Evolutionary conservation across 2,329 filamentous ascomycete species (phyloP).

Genomic region (Cladosporium oxysporum): DNA sequence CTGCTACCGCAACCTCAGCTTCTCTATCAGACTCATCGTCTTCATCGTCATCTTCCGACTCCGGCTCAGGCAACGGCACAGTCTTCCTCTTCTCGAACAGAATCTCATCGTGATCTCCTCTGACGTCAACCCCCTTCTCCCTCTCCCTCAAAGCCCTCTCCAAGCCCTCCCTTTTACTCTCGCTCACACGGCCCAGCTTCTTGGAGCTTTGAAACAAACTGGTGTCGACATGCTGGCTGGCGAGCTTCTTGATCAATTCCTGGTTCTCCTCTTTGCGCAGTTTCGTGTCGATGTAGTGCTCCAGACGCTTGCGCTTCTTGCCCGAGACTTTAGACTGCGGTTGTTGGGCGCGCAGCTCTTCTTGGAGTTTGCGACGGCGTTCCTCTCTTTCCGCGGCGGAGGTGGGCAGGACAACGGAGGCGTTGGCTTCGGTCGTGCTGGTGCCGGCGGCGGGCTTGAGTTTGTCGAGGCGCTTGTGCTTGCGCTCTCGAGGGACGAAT

Average conservation of each 20-base stretch:
- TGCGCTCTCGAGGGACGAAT: constrained; percentile 59
- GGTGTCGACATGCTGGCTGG: constrained; percentile 77
- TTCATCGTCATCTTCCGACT: constrained; percentile 9
- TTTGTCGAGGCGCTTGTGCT: constrained; percentile 66
- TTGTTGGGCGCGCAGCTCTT: constrained; percentile 56
- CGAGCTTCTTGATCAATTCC: constrained; percentile 79
- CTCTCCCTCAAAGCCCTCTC: constrained; percentile 65
- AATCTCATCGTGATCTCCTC: constrained; percentile 53
- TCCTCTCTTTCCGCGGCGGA: constrained; percentile 57
- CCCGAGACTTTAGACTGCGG: constrained; percentile 58
- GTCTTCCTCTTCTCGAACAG: constrained; percentile 51
- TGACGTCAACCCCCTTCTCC: constrained; percentile 61
- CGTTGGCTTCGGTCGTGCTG: constrained; percentile 56
- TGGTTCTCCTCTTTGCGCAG: constrained; percentile 91
- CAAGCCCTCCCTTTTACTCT: constrained; percentile 70
- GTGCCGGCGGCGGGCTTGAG: constrained; percentile 34
- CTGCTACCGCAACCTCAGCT: background rate
- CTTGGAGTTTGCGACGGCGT: constrained; percentile 53
- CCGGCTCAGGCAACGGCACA: constrained; percentile 17
- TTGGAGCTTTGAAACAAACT: constrained; percentile 76
- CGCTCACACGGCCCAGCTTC: constrained; percentile 69
- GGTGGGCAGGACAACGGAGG: constrained; percentile 46
- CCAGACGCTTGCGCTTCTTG: constrained; percentile 68
- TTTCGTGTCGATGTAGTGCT: constrained; percentile 83
- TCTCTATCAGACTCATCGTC: constrained; percentile 8